phyloP scores from a whole-genome alignment of 108 stramenopile genomes.

The Nannochloropsis salina region DNA sequence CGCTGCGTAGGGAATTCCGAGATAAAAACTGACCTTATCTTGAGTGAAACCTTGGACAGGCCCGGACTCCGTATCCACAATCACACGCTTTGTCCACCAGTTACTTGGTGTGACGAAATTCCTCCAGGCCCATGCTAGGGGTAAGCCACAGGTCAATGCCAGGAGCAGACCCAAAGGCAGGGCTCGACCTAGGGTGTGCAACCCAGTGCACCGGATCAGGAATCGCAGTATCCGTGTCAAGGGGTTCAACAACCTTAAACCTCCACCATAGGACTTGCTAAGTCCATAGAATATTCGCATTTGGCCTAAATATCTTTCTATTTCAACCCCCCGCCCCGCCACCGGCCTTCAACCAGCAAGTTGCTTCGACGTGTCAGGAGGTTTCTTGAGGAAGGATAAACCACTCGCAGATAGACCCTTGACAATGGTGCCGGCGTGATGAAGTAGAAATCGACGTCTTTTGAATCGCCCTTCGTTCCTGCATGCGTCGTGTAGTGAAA shows the following conservation, averaged over 20 bases:
- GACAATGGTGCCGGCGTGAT: too few relatives aligned
- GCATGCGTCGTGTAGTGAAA: too few relatives aligned
- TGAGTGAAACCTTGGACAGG: constrained; percentile 29
- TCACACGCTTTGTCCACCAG: constrained; percentile 18
- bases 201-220: not conserved
- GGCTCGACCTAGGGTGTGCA: not conserved
- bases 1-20: constrained; percentile 52
- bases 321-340: too few relatives aligned
- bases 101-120: not conserved
- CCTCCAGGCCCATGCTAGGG: constrained; percentile 21
- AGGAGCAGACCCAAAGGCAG: not conserved
- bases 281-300: too few relatives aligned
- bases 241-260: not conserved
- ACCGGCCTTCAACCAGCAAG: too few relatives aligned
- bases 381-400: too few relatives aligned
- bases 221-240: not conserved
- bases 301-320: too few relatives aligned
- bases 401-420: too few relatives aligned
- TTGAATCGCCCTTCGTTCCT: too few relatives aligned
- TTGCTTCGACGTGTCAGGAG: too few relatives aligned
- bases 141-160: not conserved
- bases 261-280: not conserved
- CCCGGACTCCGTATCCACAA: constrained; percentile 32
- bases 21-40: constrained; percentile 29
- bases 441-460: too few relatives aligned